Conservation (phyloP, 805 yeast genomes). For the Ogataea zsoltii region DNA sequence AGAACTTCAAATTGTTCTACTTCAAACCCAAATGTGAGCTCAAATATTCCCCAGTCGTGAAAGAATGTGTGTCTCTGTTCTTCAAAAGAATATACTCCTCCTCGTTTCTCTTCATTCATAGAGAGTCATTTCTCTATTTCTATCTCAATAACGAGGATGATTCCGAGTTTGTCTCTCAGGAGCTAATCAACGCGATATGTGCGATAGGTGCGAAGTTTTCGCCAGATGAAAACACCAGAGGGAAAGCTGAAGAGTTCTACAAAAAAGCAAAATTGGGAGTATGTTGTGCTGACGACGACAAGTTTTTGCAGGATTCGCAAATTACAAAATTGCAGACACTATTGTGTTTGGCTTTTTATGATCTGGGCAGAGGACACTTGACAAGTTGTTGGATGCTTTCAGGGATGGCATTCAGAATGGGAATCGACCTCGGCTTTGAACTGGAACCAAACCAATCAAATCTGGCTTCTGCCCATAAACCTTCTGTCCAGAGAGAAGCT, state of each 20-base stretch:
- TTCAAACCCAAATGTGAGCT: conserved; percentile 6
- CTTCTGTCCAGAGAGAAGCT: not conserved
- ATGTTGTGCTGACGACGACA: conserved; percentile 28
- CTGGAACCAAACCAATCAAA: conserved; percentile 60
- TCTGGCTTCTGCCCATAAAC: conserved; percentile 1
- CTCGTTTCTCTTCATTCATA: conserved; percentile 55
- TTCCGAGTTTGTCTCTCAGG: conserved; percentile 53
- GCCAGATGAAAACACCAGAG: conserved; percentile 41
- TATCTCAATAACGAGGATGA: conserved; percentile 54
- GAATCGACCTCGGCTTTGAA: conserved; percentile 65
- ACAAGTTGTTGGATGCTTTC: conserved; percentile 63
- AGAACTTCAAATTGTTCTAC: conserved; percentile 8
- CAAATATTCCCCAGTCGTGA: conserved; percentile 8
- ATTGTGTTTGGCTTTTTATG: conserved; percentile 59
- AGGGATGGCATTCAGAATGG: conserved; percentile 65
- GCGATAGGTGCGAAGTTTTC: conserved; percentile 57
- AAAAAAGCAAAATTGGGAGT: conserved; percentile 46
- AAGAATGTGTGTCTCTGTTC: conserved; percentile 24
- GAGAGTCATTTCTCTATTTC: conserved; percentile 61
- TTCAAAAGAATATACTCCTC: conserved; percentile 65
- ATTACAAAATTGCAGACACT: conserved; percentile 59
- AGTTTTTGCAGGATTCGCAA: conserved; percentile 41
- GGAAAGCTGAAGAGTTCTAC: conserved; percentile 46
- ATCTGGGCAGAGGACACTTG: conserved; percentile 51
- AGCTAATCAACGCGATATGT: conserved; percentile 54